Conservation (phyloP, 2,329 filamentous ascomycete genomes). For the Sclerotinia nivalis region DNA sequence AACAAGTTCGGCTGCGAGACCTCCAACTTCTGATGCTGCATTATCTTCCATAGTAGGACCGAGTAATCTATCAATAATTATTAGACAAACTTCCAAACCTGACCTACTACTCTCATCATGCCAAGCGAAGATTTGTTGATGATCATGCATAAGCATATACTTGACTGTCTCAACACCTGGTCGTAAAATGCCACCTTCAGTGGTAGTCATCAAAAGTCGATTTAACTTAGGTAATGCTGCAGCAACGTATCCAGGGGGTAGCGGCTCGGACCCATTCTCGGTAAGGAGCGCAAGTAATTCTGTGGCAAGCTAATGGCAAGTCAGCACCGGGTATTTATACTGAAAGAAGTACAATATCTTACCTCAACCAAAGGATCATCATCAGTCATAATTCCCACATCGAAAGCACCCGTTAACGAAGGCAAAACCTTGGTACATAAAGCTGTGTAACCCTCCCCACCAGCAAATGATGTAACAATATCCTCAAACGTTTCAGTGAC, state of each 20-base stretch:
- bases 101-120: slow-evolving; percentile 76
- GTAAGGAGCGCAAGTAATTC: slow-evolving; percentile 81
- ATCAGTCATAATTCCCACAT: slow-evolving; percentile 81
- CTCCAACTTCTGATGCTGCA: slow-evolving; percentile 92
- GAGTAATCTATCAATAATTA: slow-evolving; percentile 89
- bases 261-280: slow-evolving; percentile 78
- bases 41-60: slow-evolving; percentile 85
- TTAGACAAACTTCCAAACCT: slow-evolving; percentile 83
- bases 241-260: slow-evolving; percentile 83
- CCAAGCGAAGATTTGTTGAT: slow-evolving; percentile 86
- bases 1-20: slow-evolving; percentile 89
- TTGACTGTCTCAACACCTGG: slow-evolving; percentile 84
- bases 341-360: slow-evolving; percentile 38
- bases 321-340: slow-evolving; percentile 31
- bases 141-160: slow-evolving; percentile 86
- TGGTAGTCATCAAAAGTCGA: slow-evolving; percentile 75
- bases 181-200: slow-evolving; percentile 85
- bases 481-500: slow-evolving; percentile 92
- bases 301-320: slow-evolving; percentile 62
- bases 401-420: slow-evolving; percentile 83
- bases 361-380: slow-evolving; percentile 81
- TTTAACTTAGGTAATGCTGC: slow-evolving; percentile 86
- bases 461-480: slow-evolving; percentile 69
- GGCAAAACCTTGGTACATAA: slow-evolving; percentile 86
- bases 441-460: slow-evolving; percentile 68